Evolutionary conservation across 306 rosid species (phyloP).

Genomic region (Boehmeria nivea): DNA sequence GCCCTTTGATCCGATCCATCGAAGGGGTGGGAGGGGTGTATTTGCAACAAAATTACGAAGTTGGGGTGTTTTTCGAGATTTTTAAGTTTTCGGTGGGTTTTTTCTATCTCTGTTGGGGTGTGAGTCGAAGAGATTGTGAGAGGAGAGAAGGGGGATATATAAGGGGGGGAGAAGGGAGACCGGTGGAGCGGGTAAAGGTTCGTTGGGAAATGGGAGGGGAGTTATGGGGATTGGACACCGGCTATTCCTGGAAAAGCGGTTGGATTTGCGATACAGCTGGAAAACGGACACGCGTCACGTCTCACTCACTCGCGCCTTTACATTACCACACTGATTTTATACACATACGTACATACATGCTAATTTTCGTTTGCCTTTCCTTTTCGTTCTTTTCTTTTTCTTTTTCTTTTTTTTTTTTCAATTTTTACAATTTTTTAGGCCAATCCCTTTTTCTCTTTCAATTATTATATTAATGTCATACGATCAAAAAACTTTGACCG

Average conservation of each 20-base stretch:
- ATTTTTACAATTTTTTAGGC: no score
- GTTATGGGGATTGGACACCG: conserved; percentile 54
- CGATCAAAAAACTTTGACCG: no score
- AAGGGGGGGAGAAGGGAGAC: conserved; percentile 41
- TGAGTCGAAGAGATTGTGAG: neutral
- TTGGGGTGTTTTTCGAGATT: no score
- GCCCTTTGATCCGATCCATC: conserved; percentile 96
- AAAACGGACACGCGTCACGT: conserved; percentile 68
- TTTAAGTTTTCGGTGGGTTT: no score
- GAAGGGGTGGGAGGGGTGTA: neutral
- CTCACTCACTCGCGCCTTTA: neutral
- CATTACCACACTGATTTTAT: no score
- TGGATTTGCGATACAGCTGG: conserved; percentile 93
- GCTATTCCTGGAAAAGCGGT: conserved; percentile 61
- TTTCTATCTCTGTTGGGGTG: neutral
- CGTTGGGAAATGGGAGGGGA: conserved; percentile 24
- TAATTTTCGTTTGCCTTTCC: no score
- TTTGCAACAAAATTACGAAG: no score
- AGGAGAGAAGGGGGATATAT: conserved; percentile 24
- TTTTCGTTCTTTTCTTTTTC: no score
- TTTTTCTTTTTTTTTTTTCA: no score
- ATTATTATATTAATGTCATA: no score
- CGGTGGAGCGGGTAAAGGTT: conserved; percentile 52
- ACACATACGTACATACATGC: no score
- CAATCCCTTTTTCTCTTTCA: no score